A percentile compares a stretch with the other conserved stretches of the same genome.
Conservation (phyloP, 768 basidiomycete genomes). For the Auriscalpium microsporum region DNA sequence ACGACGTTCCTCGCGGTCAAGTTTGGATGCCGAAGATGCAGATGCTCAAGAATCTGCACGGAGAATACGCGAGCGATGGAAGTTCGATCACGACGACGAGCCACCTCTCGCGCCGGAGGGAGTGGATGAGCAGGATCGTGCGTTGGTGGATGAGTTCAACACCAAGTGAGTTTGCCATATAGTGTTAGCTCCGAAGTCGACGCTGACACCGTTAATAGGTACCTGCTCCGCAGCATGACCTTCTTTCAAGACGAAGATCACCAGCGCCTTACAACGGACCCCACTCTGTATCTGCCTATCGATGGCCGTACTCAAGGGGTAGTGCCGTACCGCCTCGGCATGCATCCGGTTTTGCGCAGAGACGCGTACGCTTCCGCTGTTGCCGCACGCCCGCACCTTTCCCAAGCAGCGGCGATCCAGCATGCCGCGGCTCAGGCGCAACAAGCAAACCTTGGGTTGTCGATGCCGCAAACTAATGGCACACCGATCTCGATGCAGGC, state of each 20-base stretch:
- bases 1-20: neutral
- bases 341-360: conserved; percentile 9
- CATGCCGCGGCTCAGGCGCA: conserved; percentile 7
- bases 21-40: conserved; percentile 16
- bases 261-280: conserved; percentile 11
- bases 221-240: conserved; percentile 29
- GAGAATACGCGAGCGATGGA: conserved; percentile 52
- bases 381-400: conserved; percentile 8
- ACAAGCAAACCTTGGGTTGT: conserved; percentile 4
- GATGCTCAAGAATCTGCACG: conserved; percentile 33
- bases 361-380: conserved; percentile 8
- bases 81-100: conserved; percentile 57
- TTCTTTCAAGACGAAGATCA: conserved; percentile 15
- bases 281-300: conserved; percentile 9
- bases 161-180: conserved; percentile 29
- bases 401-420: conserved; percentile 11
- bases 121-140: conserved; percentile 58
- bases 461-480: conserved; percentile 27
- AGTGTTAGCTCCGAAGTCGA: neutral
- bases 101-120: conserved; percentile 49
- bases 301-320: conserved; percentile 9
- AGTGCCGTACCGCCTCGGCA: conserved; percentile 10
- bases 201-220: conserved; percentile 26
- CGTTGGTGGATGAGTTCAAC: conserved; percentile 65
- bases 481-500: conserved; percentile 52